phyloP scores from a whole-genome alignment of 2,329 filamentous ascomycete genomes.

The Zasmidium angulare region DNA sequence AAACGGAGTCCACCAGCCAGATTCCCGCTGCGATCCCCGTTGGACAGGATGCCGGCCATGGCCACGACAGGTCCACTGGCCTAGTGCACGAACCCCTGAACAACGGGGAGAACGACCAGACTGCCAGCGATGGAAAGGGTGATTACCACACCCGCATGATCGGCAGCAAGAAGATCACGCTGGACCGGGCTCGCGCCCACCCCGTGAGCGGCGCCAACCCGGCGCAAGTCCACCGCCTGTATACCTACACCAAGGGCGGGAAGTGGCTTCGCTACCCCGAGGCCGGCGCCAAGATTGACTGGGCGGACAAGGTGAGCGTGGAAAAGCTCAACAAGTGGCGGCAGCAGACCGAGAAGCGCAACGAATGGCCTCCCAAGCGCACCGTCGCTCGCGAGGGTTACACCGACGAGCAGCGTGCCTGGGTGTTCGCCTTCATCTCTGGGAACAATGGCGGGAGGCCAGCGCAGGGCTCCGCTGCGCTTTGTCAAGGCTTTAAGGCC shows the following conservation, averaged over 20 bases:
- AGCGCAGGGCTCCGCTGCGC: not conserved
- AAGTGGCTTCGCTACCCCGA: slow-evolving; percentile 74
- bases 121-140: not conserved
- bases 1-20: not conserved
- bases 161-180: slow-evolving; percentile 14
- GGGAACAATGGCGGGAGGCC: not conserved
- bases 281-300: slow-evolving; percentile 66
- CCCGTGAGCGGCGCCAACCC: not conserved
- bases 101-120: slow-evolving; percentile 20
- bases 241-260: slow-evolving; percentile 70
- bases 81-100: slow-evolving; percentile 22
- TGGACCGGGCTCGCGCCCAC: slow-evolving; percentile 18
- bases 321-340: slow-evolving; percentile 62
- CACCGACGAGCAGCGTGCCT: slow-evolving; percentile 53
- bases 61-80: slow-evolving; percentile 13
- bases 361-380: slow-evolving; percentile 50
- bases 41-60: slow-evolving; percentile 6
- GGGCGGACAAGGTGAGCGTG: slow-evolving; percentile 49
- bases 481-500: not conserved
- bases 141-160: slow-evolving; percentile 23
- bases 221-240: slow-evolving; percentile 68
- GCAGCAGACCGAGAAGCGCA: slow-evolving; percentile 21
- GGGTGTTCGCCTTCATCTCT: not conserved
- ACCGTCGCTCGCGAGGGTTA: slow-evolving; percentile 52
- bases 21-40: not conserved